A percentile compares a stretch with the other conserved stretches of the same genome.
Evolutionary conservation across 148 eudicot genomes (phyloP).

Genomic region (Persicaria tinctoria): DNA sequence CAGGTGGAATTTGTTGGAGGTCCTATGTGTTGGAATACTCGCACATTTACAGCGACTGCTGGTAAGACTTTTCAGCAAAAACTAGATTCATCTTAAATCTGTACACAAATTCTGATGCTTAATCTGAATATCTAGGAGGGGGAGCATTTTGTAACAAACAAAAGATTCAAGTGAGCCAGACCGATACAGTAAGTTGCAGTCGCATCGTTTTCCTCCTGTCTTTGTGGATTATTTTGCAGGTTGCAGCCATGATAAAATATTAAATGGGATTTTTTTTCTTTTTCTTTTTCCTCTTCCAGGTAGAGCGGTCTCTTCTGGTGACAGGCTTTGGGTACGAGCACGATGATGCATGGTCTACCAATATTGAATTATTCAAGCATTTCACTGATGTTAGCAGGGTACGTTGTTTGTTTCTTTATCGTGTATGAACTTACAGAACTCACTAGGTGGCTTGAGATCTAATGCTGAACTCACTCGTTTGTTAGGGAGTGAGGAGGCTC

Average conservation of each 20-base stretch:
- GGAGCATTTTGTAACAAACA: constrained; percentile 94
- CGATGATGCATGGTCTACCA: constrained; percentile 95
- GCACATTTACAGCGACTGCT: constrained; percentile 84
- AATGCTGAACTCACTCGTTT: constrained; percentile 7
- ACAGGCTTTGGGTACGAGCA: constrained; percentile 99
- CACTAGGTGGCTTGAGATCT: constrained; percentile 1
- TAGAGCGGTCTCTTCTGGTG: constrained; percentile 85
- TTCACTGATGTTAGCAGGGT: constrained; percentile 97
- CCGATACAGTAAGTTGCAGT: constrained; percentile 48
- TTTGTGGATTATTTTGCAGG: constrained; percentile 5
- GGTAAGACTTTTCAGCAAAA: constrained; percentile 38
- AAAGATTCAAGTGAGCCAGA: constrained; percentile 64
- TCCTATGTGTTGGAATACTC: constrained; percentile 94
- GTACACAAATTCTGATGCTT: constrained; percentile 10
- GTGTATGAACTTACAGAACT: not conserved
- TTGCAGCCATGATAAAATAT: not conserved
- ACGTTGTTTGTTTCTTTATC: constrained; percentile 7
- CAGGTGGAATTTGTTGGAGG: constrained; percentile 99
- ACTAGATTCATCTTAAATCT: not conserved
- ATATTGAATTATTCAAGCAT: constrained; percentile 82
- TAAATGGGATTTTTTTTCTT: not conserved
- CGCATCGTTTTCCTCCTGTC: not conserved
- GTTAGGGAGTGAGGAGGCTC: constrained; percentile 95
- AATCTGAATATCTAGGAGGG: constrained; percentile 45
- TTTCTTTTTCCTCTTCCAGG: constrained; percentile 31